Evolutionary conservation across 495 filamentous ascomycete genomes (phyloP), one percentile per base, ranked within the genome.

Genomic region (Zalerion maritima): DNA sequence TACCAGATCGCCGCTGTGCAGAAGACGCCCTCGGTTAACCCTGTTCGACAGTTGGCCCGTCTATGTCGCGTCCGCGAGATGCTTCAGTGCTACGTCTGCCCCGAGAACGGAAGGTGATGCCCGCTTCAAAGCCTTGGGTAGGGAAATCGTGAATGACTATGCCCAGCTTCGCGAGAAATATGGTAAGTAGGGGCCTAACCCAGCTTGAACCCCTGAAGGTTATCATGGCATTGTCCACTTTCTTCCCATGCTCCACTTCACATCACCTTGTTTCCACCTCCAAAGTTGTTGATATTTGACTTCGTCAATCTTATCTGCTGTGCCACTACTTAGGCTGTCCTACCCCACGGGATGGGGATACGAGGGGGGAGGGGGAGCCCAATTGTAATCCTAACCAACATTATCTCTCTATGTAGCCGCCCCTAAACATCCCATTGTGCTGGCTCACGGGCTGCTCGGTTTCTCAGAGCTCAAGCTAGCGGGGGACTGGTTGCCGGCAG

Each of bases 361-460:
- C n/a, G n/a, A n/a, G n/a, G n/a, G n/a, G n/a, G n/a, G n/a, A n/a
- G n/a, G n/a, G n/a, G n/a, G n/a, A n/a, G n/a, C n/a, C n/a, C n/a
- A n/a, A n/a, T n/a, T n/a, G n/a, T n/a, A n/a, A n/a, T n/a, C n/a
- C n/a, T n/a, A 26, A 32, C 29, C 13, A 1, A 8, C 17, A n/a
- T 14, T 25, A 5, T 12, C n/a, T 13, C 26, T 19, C 6, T 14
- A 29, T 2, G 17, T 17, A 77, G 70, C 57, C 40, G 58, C 66
- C 2, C 73, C 77, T 9, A 74, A 75, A 46, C 42, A 85, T 41
- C 78, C 78, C 7, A 67, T 91, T 20, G 73, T 89, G 22, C 73
- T 92, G 5, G 83, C 85, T 5, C 87, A 97, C 58, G 87, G 87
- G 22, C 64, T 97, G 18, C 58, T 97, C 21, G 87, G 87, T 20